Evolutionary conservation across 2,329 filamentous ascomycete genomes (phyloP), one percentile per base, ranked within the genome.

Genomic region (Fusarium concolor): DNA sequence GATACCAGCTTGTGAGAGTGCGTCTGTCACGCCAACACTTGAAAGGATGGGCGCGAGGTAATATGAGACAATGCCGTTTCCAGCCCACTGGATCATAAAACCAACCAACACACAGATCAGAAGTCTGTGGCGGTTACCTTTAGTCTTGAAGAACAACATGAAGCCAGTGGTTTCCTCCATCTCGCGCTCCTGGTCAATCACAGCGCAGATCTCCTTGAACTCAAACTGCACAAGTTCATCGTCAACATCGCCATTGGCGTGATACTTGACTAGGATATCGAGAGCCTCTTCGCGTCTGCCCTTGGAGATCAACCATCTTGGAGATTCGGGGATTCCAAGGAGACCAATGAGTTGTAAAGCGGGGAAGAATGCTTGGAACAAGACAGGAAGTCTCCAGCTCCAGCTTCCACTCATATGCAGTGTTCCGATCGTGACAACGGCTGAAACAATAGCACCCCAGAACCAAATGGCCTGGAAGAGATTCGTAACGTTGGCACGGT

Each of bases 161-260:
- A 85, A 80, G 0, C 82, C 80, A 1, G 75, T 78, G 9, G 76
- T 78, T 18, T 64, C 85, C 31, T 50, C 51, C n/a, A 56, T 62
- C 18, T 74, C 67, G n/a, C 61, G 62, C 66, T 86, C 84, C 26
- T 83, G 67, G 33, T 77, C 75, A 31, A 86, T 78, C 1, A 83
- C 84, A 28, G 83, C 80, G 54, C 79, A 79, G 59, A 87, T 87
- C 71, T 87, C 84, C 9, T 77, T 75, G 57, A 79, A 83, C 60
- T 87, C 83, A 56, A 82, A 81, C 46, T 82, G 79, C 5, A 87
- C 84, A 12, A 80, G 78, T 3, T 78, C 68, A 56, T 84, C 79
- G 26, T 79, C 70, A 14, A 58, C 62, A 59, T 85, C 78, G 17
- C 83, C 84, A 37, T 83, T 82, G 24, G 80, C 84, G 50, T 87